phyloP scores from a whole-genome alignment of 106 monocot genomes.

The Dioscorea dumetorum region DNA sequence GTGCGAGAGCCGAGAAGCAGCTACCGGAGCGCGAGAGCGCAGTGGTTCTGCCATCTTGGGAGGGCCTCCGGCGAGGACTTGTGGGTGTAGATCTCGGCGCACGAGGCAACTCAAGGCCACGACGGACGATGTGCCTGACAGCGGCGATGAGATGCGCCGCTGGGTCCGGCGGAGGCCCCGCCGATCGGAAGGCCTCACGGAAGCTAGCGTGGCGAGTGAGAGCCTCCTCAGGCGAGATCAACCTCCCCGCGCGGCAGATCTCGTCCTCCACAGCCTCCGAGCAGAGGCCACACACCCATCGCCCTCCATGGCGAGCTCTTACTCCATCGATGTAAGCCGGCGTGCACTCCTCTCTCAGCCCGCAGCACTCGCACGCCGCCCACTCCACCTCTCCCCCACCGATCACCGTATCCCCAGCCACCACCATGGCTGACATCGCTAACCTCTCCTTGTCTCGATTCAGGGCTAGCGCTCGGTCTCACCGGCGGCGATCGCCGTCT shows the following conservation, averaged over 20 bases:
- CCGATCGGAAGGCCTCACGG: conserved; percentile 21
- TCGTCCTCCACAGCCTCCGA: conserved; percentile 35
- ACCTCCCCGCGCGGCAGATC: conserved; percentile 7
- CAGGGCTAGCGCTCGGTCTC: no score
- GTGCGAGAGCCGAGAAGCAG: no score
- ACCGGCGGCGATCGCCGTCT: no score
- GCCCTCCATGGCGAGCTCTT: conserved; percentile 18
- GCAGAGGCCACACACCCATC: conserved; percentile 32
- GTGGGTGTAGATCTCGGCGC: no score
- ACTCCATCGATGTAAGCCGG: conserved; percentile 24
- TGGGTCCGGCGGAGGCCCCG: conserved; percentile 6
- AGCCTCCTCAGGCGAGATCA: neutral
- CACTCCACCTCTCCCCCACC: conserved; percentile 13
- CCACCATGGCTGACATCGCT: neutral
- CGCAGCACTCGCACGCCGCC: conserved; percentile 37
- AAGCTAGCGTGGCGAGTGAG: conserved; percentile 14
- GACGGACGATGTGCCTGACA: no score
- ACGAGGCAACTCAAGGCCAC: no score
- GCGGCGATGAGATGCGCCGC: neutral
- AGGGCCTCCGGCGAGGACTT: no score
- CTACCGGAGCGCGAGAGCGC: no score
- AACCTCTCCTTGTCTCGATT: no score
- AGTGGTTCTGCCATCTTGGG: no score
- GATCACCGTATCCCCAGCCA: neutral
- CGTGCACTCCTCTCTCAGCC: conserved; percentile 39